These are phyloP conservation scores for Falciphora oryzae DNA, from an alignment of 2,329 filamentous ascomycete genomes.

Conservation along the genomic window DNA sequence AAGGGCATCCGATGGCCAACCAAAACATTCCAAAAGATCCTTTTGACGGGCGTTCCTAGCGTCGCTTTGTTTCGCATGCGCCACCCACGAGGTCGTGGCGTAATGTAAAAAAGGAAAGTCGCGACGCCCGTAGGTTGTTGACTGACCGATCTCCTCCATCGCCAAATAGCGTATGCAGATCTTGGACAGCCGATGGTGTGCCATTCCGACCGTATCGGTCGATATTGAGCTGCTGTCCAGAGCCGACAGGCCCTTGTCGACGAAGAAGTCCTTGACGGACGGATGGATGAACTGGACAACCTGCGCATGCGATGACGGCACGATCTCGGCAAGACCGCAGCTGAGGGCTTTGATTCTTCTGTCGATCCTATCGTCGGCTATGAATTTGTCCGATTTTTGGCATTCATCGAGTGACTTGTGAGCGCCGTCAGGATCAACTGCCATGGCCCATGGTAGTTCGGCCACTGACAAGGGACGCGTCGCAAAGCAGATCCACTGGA, in stretches of 20 bases:
- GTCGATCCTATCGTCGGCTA: conserved; percentile 15
- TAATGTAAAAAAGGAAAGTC: too few species aligned
- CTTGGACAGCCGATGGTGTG: too few species aligned
- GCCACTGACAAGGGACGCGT: conserved; percentile 18
- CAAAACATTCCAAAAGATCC: too few species aligned
- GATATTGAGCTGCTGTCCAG: not conserved
- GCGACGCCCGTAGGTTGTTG: too few species aligned
- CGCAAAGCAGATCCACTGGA: conserved; percentile 29
- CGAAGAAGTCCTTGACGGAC: conserved; percentile 28
- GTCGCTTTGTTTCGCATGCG: too few species aligned
- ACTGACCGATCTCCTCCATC: too few species aligned
- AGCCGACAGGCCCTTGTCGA: conserved; percentile 17
- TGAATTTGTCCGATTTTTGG: conserved; percentile 15
- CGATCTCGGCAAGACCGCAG: conserved; percentile 23
- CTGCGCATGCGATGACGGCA: conserved; percentile 5
- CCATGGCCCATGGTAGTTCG: conserved; percentile 28
- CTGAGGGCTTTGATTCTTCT: conserved; percentile 20
- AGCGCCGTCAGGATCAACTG: conserved; percentile 18
- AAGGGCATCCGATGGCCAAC: too few species aligned
- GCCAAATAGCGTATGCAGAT: too few species aligned
- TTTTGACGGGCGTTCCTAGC: too few species aligned
- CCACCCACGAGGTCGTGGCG: too few species aligned
- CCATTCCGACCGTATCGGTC: not conserved
- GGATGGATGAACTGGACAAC: conserved; percentile 29
- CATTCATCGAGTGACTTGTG: conserved; percentile 18